Conservation (phyloP, 305 asterid species). For the Fraxinus angustifolia region DNA sequence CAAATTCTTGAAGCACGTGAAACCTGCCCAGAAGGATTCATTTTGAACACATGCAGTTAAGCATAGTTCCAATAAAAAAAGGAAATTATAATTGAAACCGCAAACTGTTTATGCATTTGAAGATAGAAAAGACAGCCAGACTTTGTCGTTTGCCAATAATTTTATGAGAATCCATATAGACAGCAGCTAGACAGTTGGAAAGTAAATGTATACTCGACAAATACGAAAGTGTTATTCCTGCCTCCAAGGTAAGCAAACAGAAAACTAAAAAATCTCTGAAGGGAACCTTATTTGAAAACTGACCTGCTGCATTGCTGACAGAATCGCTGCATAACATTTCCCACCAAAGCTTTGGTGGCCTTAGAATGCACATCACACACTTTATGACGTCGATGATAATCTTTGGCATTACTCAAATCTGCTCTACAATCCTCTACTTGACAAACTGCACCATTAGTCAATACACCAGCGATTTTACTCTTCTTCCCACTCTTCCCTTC, state of each 20-base stretch:
- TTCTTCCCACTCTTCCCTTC: slow-evolving; percentile 66
- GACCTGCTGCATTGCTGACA: slow-evolving; percentile 99
- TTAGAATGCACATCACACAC: slow-evolving; percentile 89
- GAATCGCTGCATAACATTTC: slow-evolving; percentile 74
- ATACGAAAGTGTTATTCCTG: neutral
- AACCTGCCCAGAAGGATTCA: slow-evolving; percentile 50
- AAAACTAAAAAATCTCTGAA: neutral
- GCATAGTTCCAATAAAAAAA: neutral
- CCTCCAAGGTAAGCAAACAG: slow-evolving; percentile 1
- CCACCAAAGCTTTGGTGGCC: slow-evolving; percentile 72
- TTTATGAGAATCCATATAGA: neutral
- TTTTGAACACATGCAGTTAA: neutral
- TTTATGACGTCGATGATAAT: slow-evolving; percentile 87
- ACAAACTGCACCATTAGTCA: slow-evolving; percentile 56
- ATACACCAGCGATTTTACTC: slow-evolving; percentile 43
- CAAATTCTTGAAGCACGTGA: slow-evolving; percentile 90
- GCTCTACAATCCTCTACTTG: slow-evolving; percentile 87
- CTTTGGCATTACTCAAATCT: slow-evolving; percentile 72
- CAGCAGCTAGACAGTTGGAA: neutral
- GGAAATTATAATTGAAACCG: neutral
- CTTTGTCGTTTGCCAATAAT: neutral
- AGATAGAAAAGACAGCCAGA: neutral
- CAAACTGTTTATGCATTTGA: neutral
- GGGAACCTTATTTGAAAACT: slow-evolving; percentile 3
- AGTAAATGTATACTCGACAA: neutral